Conservation (phyloP, 192 early-diverging fungal genomes). For the Fimicolochytrium jonesii region DNA sequence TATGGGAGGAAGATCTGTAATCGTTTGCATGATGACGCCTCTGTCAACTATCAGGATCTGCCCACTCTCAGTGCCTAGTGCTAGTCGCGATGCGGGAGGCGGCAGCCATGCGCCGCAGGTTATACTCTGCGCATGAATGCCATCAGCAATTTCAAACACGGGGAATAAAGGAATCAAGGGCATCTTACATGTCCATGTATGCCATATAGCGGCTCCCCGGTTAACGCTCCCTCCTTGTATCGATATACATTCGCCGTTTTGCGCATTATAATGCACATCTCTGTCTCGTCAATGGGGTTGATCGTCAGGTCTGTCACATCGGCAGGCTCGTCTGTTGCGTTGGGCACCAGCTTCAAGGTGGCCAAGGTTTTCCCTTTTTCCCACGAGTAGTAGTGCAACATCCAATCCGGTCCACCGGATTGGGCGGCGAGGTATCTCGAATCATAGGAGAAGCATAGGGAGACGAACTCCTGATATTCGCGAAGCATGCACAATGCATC, state of each 20-base stretch:
- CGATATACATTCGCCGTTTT: slow-evolving; percentile 31
- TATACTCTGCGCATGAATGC: not conserved
- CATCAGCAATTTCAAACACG: not conserved
- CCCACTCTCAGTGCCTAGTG: slow-evolving; percentile 31
- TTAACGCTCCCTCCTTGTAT: slow-evolving; percentile 43
- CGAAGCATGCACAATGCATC: not conserved
- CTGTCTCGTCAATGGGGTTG: slow-evolving; percentile 44
- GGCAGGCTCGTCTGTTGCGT: not conserved
- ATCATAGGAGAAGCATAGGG: slow-evolving; percentile 46
- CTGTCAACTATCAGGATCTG: slow-evolving; percentile 29
- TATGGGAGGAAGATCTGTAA: not conserved
- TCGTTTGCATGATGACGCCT: slow-evolving; percentile 7
- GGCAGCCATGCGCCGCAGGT: slow-evolving; percentile 12
- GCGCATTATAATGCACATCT: slow-evolving; percentile 32
- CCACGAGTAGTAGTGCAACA: slow-evolving; percentile 50
- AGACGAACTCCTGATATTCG: slow-evolving; percentile 45
- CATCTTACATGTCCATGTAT: too few relatives aligned
- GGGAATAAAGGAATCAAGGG: too few relatives aligned
- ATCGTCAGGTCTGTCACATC: slow-evolving; percentile 32
- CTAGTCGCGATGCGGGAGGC: slow-evolving; percentile 18
- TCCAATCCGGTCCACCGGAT: slow-evolving; percentile 43
- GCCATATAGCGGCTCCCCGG: too few relatives aligned
- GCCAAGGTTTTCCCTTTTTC: slow-evolving; percentile 49
- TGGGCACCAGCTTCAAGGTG: slow-evolving; percentile 8
- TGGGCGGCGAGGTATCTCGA: slow-evolving; percentile 47